Evolutionary conservation across 352 stramenopile genomes (phyloP).

Genomic region (Globisporangium yorkense): DNA sequence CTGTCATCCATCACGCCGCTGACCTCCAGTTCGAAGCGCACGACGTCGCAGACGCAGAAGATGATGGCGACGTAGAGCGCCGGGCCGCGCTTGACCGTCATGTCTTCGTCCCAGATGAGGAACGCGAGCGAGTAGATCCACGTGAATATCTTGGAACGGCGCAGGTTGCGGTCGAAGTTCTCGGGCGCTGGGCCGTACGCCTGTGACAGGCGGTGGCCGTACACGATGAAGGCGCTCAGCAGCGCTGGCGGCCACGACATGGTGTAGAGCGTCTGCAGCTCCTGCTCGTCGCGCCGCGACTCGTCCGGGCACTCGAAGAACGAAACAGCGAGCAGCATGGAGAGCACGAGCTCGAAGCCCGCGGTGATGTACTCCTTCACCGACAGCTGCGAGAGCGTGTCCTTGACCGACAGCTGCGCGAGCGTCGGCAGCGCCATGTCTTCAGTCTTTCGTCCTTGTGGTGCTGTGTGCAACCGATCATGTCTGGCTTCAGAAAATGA

Average conservation of each 20-base stretch:
- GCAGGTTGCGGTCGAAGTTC: conserved; percentile 62
- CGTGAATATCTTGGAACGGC: conserved; percentile 60
- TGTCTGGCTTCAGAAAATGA: too few relatives aligned
- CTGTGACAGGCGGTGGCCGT: conserved; percentile 38
- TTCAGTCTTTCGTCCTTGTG: too few relatives aligned
- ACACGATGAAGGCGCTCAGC: conserved; percentile 39
- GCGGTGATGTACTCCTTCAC: conserved; percentile 57
- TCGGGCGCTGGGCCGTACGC: conserved; percentile 40
- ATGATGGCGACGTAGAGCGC: conserved; percentile 61
- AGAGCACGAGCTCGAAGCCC: conserved; percentile 66
- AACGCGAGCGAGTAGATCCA: conserved; percentile 56
- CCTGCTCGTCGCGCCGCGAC: conserved; percentile 44
- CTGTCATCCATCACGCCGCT: conserved; percentile 49
- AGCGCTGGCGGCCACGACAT: conserved; percentile 53
- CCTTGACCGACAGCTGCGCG: conserved; percentile 22
- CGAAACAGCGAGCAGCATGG: conserved; percentile 54
- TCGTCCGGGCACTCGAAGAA: conserved; percentile 66
- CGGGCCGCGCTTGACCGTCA: conserved; percentile 63
- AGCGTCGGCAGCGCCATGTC: not conserved
- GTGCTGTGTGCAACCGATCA: too few relatives aligned
- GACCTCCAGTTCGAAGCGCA: conserved; percentile 73
- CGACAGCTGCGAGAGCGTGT: conserved; percentile 36
- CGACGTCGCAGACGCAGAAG: conserved; percentile 62
- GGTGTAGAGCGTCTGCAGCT: conserved; percentile 65
- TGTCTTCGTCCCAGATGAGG: conserved; percentile 67